Base-by-base conservation (phyloP, 257 asterid genomes). In the Solanum rostratum region DNA sequence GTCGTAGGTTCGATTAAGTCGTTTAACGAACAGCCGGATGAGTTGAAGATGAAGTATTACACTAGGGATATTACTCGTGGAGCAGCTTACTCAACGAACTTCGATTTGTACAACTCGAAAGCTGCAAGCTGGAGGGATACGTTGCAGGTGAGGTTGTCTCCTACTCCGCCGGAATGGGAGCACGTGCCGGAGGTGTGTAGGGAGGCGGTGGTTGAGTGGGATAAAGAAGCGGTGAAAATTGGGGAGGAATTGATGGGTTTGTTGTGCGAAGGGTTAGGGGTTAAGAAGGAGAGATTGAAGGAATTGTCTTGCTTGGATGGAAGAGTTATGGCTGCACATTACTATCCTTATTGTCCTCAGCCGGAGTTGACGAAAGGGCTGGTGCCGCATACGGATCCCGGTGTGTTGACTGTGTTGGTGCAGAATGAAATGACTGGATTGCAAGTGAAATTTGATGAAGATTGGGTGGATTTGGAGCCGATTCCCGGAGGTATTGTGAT, bases 61-160 rank as follows among this genome's bases (percentile, higher is more conserved):
- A 14, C 57, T 10, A 74, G 93, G 10, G 88, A 87, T n/a, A 12
- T 78, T 46, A 3, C 86, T 18, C 82, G 29, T 45, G 91, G 93
- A 8, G 80, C 79, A 2, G 86, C 82, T 1, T 90, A 68, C 12
- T 87, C 89, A 0, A 86, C 90, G 5, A 90, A 90, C 16, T 70
- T 87, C 15, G 93, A 90, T n/a, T 84, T 90, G 65, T 87, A 86
- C 86, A 87, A 83, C 20, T 87, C 93, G 5, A 85, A 85, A 81
- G 91, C 89, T 16, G 93, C 91, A 59, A 89, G 90, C 85, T 90
- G 93, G 93, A 84, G 88, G 7, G 93, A 89, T 83, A 84, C 90
- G 18, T 29, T 87, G 55, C 93, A 89, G 82, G 45, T 87, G 46
- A 74, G 59, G n/a, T 74, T 74, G 49, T 39, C 84, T 1, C 93